These are phyloP conservation scores for Auriculariales sp. DNA, from an alignment of 768 basidiomycete genomes.

Conservation along the genomic window DNA sequence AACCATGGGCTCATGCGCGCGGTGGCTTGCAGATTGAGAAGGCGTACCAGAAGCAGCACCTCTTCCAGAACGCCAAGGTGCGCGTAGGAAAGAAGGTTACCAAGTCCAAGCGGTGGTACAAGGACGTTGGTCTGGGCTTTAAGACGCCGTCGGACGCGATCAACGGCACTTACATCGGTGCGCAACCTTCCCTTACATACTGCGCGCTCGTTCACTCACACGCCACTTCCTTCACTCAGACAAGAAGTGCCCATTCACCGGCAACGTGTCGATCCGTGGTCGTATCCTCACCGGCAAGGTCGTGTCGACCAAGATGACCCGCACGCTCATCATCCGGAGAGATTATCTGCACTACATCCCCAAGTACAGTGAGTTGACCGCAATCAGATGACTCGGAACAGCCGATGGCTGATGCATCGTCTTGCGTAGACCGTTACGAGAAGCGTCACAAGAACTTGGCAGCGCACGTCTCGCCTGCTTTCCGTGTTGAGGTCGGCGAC, in stretches of 20 bases:
- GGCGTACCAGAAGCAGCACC: slow-evolving; percentile 92
- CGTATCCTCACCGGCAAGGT: slow-evolving; percentile 98
- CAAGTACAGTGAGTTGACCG: slow-evolving; percentile 74
- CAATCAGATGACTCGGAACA: too few species aligned
- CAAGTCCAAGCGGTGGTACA: slow-evolving; percentile 98
- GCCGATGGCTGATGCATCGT: neutral
- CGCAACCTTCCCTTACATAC: slow-evolving; percentile 17
- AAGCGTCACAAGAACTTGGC: slow-evolving; percentile 98
- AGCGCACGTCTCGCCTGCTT: slow-evolving; percentile 92
- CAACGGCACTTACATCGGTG: slow-evolving; percentile 91
- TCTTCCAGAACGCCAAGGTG: slow-evolving; percentile 95
- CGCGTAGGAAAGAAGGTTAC: slow-evolving; percentile 85
- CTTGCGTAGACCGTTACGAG: slow-evolving; percentile 87
- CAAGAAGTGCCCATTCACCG: slow-evolving; percentile 99
- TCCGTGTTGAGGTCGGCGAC: slow-evolving; percentile 95
- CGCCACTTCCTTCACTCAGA: slow-evolving; percentile 31
- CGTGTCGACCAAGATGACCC: slow-evolving; percentile 98
- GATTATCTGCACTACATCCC: slow-evolving; percentile 94
- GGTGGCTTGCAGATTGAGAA: slow-evolving; percentile 64
- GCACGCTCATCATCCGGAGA: slow-evolving; percentile 91
- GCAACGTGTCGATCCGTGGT: slow-evolving; percentile 93
- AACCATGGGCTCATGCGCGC: slow-evolving; percentile 2
- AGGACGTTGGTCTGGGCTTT: slow-evolving; percentile 94
- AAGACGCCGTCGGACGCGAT: slow-evolving; percentile 95
- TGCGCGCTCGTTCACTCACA: neutral